These are phyloP conservation scores for Globisporangium parvum DNA, from an alignment of 352 stramenopile species.

Conservation along the genomic window DNA sequence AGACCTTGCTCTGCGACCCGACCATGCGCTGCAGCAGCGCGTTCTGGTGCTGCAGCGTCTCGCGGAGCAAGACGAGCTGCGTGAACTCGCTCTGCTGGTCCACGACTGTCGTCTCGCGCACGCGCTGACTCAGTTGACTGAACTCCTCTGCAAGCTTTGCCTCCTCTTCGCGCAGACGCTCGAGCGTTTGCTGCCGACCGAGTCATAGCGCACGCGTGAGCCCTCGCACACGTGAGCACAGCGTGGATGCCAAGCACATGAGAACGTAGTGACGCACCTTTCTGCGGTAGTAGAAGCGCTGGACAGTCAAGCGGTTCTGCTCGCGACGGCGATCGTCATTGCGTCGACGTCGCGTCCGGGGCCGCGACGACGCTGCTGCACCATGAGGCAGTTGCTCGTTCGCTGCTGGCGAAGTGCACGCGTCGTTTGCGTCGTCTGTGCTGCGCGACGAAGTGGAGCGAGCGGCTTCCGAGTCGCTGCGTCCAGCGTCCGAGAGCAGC, in stretches of 20 bases:
- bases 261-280: constrained; percentile 5
- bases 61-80: background rate
- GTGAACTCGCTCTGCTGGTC: constrained; percentile 3
- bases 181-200: background rate
- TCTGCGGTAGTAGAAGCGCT: constrained; percentile 5
- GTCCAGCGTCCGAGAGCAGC: background rate
- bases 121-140: background rate
- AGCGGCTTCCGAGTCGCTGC: background rate
- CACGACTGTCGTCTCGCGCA: background rate
- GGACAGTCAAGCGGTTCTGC: constrained; percentile 2
- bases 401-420: background rate
- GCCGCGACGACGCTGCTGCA: background rate
- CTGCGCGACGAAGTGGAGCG: background rate
- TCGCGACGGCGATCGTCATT: background rate
- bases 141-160: constrained; percentile 1
- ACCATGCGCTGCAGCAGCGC: constrained; percentile 1
- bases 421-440: background rate
- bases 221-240: too few relatives aligned
- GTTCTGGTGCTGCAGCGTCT: constrained; percentile 4
- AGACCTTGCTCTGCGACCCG: background rate
- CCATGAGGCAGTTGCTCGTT: background rate
- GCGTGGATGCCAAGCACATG: too few relatives aligned
- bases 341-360: background rate
- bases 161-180: background rate
- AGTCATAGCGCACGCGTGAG: background rate